Conservation (phyloP, 352 stramenopile genomes). For the Globisporangium perplexum region DNA sequence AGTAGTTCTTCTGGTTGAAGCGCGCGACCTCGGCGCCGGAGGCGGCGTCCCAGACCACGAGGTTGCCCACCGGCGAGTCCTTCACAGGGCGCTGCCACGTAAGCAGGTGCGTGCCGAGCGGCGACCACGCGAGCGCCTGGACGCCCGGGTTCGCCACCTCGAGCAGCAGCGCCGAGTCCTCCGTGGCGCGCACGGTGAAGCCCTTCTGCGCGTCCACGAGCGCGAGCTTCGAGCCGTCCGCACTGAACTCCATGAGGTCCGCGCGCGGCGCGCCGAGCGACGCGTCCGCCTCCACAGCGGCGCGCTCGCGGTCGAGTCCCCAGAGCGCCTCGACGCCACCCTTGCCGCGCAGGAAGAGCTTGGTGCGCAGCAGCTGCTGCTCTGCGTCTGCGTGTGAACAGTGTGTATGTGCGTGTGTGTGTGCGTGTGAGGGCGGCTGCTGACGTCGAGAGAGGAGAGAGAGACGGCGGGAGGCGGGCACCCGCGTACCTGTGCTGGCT, state of each 20-base stretch:
- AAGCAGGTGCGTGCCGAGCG: conserved; percentile 74
- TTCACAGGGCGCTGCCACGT: conserved; percentile 87
- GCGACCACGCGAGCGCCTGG: conserved; percentile 76
- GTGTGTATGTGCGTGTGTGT: too few relatives aligned
- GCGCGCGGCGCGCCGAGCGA: conserved; percentile 34
- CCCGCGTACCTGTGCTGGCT: background rate
- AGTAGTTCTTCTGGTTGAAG: conserved; percentile 86
- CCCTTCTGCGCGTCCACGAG: conserved; percentile 56
- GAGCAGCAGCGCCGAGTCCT: conserved; percentile 48
- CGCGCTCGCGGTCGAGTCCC: conserved; percentile 45
- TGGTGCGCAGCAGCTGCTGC: conserved; percentile 44
- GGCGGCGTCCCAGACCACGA: conserved; percentile 75
- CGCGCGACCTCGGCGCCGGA: conserved; percentile 54
- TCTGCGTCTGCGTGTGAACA: conserved; percentile 1
- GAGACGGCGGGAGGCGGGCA: background rate
- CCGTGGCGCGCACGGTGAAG: conserved; percentile 62
- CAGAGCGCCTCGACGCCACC: conserved; percentile 70
- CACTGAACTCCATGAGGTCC: conserved; percentile 73
- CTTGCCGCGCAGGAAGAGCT: conserved; percentile 83
- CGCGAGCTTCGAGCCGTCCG: conserved; percentile 58
- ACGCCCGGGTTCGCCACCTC: conserved; percentile 71
- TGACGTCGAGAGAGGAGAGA: background rate
- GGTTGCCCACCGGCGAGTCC: conserved; percentile 61
- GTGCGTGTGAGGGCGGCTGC: background rate
- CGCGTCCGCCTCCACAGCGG: conserved; percentile 49